Base-by-base conservation (phyloP, 2,329 filamentous ascomycete species). In the Pleurostoma richardsiae region DNA sequence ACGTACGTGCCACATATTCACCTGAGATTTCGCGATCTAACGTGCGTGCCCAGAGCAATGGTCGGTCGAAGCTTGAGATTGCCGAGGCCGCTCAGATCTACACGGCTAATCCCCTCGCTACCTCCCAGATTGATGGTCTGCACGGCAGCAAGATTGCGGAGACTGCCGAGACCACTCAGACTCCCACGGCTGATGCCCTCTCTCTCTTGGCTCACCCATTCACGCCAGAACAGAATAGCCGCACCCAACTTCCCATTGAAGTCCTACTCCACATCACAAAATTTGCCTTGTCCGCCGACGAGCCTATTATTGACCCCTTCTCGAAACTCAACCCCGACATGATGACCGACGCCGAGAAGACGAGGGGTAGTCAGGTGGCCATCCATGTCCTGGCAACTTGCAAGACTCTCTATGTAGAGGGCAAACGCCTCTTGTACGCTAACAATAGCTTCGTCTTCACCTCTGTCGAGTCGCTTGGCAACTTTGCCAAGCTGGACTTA, bases 361-460 rank as follows among this genome's bases (percentile, higher is more conserved):
- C 56, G 2, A 67, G 69, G n/a, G 62, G 63, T 11, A 71, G 73
- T 47, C 69, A 76, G 52, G 68, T 80, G 45, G 72, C 76, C 46
- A 76, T 80, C 41, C 67, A 77, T 52, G 74, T 79, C 44, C 61
- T 82, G 3, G 67, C 69, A 4, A 76, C 76, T 3, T 79, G 73
- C 59, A 74, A 62, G 53, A 70, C 72, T 11, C 73, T 77, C 48
- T 55, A 72, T 33, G 52, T 61, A 3, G 78, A 82, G 54, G 78
- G 77, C 33, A 71, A 62, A 10, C 69, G 66, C 19, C 66, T 71
- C 42, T 52, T 82, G 8, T 79, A 78, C 73, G 62, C 66, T 28
- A 72, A 67, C 43, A 82, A 82, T 55, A 60, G 62, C 0, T 81
- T 81, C 52, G 60, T 71, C 28, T 82, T 82, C 60, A 82, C 78